phyloP scores from a whole-genome alignment of 2,329 filamentous ascomycete species.

The Sphaerostilbella broomeana region DNA sequence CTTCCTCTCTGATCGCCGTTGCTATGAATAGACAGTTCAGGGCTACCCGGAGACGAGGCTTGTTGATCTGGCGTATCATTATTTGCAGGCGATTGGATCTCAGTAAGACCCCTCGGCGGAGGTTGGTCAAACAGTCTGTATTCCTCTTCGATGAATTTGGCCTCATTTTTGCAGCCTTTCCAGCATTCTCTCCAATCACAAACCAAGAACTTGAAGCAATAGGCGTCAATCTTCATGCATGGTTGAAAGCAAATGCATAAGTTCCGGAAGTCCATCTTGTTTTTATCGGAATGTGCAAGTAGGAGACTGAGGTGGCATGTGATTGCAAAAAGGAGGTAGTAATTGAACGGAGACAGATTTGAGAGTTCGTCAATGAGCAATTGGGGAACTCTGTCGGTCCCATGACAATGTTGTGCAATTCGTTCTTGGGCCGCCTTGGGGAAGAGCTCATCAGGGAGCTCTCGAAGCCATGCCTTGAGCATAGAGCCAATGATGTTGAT shows the following conservation, averaged over 20 bases:
- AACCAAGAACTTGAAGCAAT: slow-evolving; percentile 92
- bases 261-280: slow-evolving; percentile 97
- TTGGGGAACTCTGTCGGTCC: slow-evolving; percentile 74
- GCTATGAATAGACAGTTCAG: slow-evolving; percentile 38
- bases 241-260: slow-evolving; percentile 96
- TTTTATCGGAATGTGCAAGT: slow-evolving; percentile 85
- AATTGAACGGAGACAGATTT: slow-evolving; percentile 92
- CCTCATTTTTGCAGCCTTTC: slow-evolving; percentile 91
- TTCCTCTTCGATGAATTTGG: slow-evolving; percentile 66
- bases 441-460: slow-evolving; percentile 90
- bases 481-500: slow-evolving; percentile 95
- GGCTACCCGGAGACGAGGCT: slow-evolving; percentile 59
- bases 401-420: slow-evolving; percentile 72
- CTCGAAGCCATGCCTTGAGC: slow-evolving; percentile 92
- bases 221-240: slow-evolving; percentile 91
- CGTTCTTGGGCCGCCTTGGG: slow-evolving; percentile 76
- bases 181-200: slow-evolving; percentile 95
- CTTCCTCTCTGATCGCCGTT: slow-evolving; percentile 18
- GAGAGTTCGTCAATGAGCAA: slow-evolving; percentile 86
- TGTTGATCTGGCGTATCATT: slow-evolving; percentile 15
- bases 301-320: slow-evolving; percentile 92
- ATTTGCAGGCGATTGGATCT: slow-evolving; percentile 26
- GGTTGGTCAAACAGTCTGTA: slow-evolving; percentile 55
- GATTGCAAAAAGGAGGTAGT: slow-evolving; percentile 94
- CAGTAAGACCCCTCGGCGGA: slow-evolving; percentile 43